A percentile compares a stretch with the other conserved stretches of the same genome.
Conservation (phyloP, 2,329 filamentous ascomycete species). For the Xenoacremonium recifei region DNA sequence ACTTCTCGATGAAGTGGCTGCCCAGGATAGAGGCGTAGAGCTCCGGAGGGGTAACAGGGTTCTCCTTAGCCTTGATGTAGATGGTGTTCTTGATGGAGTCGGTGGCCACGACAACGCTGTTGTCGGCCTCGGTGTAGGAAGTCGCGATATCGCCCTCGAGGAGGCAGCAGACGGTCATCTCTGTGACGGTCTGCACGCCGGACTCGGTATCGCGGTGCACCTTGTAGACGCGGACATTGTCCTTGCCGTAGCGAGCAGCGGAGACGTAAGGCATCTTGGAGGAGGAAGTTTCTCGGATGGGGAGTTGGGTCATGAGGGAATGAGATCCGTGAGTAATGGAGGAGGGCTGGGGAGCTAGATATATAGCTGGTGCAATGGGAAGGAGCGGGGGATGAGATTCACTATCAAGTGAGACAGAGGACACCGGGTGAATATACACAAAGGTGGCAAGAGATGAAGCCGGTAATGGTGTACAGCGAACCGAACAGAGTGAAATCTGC, state of each 20-base stretch:
- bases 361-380: slow-evolving; percentile 6
- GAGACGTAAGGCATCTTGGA: slow-evolving; percentile 53
- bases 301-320: slow-evolving; percentile 12
- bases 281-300: slow-evolving; percentile 12
- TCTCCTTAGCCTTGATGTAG: slow-evolving; percentile 91
- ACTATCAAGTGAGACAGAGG: slow-evolving; percentile 3
- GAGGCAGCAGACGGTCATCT: slow-evolving; percentile 92
- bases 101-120: slow-evolving; percentile 91
- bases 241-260: slow-evolving; percentile 82
- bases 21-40: slow-evolving; percentile 84
- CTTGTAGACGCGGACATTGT: slow-evolving; percentile 98
- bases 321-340: not conserved
- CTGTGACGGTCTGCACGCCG: slow-evolving; percentile 79
- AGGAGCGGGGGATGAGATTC: not conserved
- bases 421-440: too few species aligned
- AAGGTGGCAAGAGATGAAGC: too few species aligned
- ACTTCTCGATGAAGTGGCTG: slow-evolving; percentile 83
- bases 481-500: too few species aligned
- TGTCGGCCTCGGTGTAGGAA: slow-evolving; percentile 91
- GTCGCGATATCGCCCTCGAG: slow-evolving; percentile 89
- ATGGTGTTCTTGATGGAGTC: slow-evolving; percentile 98
- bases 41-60: slow-evolving; percentile 90
- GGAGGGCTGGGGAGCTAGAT: slow-evolving; percentile 6
- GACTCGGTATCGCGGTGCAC: slow-evolving; percentile 77
- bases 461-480: too few species aligned